Conservation (phyloP, 352 stramenopile species). For the Phytophthora sojae region DNA sequence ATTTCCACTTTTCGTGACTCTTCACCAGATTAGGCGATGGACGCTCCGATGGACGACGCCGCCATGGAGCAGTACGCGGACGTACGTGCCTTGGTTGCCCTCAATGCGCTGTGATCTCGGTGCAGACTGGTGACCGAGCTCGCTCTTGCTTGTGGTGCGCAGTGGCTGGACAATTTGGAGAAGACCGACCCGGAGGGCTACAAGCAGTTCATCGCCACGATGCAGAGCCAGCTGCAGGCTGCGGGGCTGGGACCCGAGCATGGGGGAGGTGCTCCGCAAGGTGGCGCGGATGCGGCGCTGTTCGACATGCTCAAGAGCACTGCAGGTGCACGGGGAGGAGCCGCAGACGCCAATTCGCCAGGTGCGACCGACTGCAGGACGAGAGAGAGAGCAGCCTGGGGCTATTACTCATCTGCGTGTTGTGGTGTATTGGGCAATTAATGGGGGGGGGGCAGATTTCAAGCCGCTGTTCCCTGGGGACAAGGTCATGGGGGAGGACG, state of each 20-base stretch:
- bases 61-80: conserved; percentile 79
- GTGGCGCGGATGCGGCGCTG: conserved; percentile 44
- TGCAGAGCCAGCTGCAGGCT: conserved; percentile 65
- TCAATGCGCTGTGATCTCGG: conserved; percentile 2
- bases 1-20: conserved; percentile 37
- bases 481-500: conserved; percentile 73
- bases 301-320: conserved; percentile 66
- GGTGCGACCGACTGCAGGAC: conserved; percentile 26
- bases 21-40: conserved; percentile 20
- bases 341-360: conserved; percentile 19
- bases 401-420: not conserved
- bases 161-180: conserved; percentile 82
- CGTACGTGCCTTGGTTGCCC: conserved; percentile 38
- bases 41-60: conserved; percentile 57
- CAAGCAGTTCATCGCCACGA: conserved; percentile 64
- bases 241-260: conserved; percentile 17
- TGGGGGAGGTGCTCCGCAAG: conserved; percentile 10
- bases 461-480: conserved; percentile 73
- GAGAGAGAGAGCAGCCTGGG: not conserved
- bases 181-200: conserved; percentile 75
- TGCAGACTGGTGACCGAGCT: conserved; percentile 3
- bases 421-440: conserved; percentile 4
- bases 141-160: conserved; percentile 10
- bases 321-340: conserved; percentile 10
- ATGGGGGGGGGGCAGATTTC: conserved; percentile 48